Conservation (phyloP, 2,329 filamentous ascomycete genomes). For the Aspergillus aculeatus region DNA sequence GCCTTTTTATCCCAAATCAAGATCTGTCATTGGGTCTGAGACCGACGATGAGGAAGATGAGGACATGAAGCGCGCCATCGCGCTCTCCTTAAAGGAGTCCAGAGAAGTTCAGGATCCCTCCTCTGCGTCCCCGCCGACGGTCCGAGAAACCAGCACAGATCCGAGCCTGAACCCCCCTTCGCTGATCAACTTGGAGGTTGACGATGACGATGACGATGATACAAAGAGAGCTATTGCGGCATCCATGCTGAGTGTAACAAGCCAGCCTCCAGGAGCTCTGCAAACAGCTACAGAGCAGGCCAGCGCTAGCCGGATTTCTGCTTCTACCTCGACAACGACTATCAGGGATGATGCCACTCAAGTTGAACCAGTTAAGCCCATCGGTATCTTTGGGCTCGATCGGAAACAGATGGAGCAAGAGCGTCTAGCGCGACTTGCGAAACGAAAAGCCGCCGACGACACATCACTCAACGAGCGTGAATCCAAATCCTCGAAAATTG, state of each 20-base stretch:
- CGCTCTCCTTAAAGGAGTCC: conserved; percentile 32
- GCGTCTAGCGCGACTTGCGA: conserved; percentile 65
- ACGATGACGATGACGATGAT: neutral
- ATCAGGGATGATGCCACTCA: neutral
- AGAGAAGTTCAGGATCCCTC: conserved; percentile 10
- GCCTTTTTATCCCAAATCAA: conserved; percentile 28
- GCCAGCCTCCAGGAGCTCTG: neutral
- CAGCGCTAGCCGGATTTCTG: neutral
- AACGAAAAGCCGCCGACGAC: conserved; percentile 53
- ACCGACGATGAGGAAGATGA: conserved; percentile 28
- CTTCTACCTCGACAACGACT: neutral
- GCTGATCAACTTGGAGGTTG: neutral
- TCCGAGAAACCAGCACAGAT: neutral
- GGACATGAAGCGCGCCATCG: conserved; percentile 37
- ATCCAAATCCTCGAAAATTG: conserved; percentile 25
- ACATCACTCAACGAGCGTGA: conserved; percentile 29
- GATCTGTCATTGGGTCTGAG: conserved; percentile 28
- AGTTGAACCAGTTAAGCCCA: neutral
- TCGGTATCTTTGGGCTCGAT: conserved; percentile 59
- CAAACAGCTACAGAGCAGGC: neutral
- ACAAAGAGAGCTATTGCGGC: neutral
- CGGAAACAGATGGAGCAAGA: conserved; percentile 84
- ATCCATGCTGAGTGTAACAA: neutral
- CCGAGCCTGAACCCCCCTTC: neutral
- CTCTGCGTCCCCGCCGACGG: neutral